Base-by-base conservation (phyloP, 2,329 filamentous ascomycete species). In the Neonectria punicea region DNA sequence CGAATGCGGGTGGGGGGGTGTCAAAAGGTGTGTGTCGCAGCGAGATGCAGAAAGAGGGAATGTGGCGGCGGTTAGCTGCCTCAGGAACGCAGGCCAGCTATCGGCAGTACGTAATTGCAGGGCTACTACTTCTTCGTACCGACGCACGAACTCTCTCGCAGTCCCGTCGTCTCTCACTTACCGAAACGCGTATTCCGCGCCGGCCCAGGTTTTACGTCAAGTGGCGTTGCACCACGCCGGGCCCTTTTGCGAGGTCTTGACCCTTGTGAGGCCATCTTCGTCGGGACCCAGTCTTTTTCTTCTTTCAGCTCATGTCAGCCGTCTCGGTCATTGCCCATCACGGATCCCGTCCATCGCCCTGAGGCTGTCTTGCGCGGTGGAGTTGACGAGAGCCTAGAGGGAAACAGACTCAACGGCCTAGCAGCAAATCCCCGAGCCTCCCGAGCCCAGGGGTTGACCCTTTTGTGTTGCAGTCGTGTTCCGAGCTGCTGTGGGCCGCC, bases 151-250 rank as follows among this genome's bases (percentile, higher is more conserved):
- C 30, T 39, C 36, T 16, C 18, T 39, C 20, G 18, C 36, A n/a
- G 36, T n/a, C 14, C 32, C 10, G 32, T 10, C 30, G 30, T 32
- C 9, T 34, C 57, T 41, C 50, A 18, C 39, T 34, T 25, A 20
- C 16, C 55, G n/a, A 58, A 60, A 49, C 49, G 50, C 41, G 49
- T 41, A 54, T 54, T 53, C 50, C 41, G 50, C 41, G 43, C 46
- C 28, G 58, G 54, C 20, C 67, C 59, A 61, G 62, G 54, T 18
- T 62, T 70, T 69, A 63, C 62, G 62, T 73, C 70, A 66, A 70
- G 68, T 70, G 70, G 70, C 70, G 68, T 62, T 56, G 68, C 61
- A 70, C 58, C 50, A 62, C 49, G 22, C 49, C 28, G 56, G 47
- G 49, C 34, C 62, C 57, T 49, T 39, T 53, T 53, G 57, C 50